These are phyloP conservation scores for Aaosphaeria arxii DNA, from an alignment of 2,329 filamentous ascomycete species.

Conservation along the genomic window DNA sequence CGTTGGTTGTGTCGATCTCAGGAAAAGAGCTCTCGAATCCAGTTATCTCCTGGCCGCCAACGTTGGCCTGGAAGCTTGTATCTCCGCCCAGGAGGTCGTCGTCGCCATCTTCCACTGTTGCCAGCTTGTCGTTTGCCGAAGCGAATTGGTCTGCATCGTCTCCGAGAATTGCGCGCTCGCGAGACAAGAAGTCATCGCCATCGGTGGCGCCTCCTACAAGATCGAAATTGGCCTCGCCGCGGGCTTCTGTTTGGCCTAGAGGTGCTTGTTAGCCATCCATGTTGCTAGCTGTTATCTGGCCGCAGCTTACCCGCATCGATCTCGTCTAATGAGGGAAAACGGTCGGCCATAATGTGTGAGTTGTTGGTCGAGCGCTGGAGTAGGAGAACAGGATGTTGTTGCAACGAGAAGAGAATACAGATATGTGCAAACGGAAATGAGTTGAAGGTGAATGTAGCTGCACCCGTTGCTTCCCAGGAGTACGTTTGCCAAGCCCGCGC, in stretches of 20 bases:
- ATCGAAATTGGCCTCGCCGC: constrained; percentile 47
- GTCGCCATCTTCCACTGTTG: constrained; percentile 61
- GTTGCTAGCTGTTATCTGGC: constrained; percentile 4
- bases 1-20: constrained; percentile 70
- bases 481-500: too few relatives aligned
- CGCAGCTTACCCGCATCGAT: constrained; percentile 48
- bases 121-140: constrained; percentile 67
- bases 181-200: constrained; percentile 81
- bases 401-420: too few relatives aligned
- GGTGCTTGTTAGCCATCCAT: too few relatives aligned
- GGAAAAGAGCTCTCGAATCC: constrained; percentile 90
- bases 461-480: too few relatives aligned
- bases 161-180: constrained; percentile 85
- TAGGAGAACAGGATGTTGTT: too few relatives aligned
- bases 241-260: constrained; percentile 66
- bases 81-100: constrained; percentile 70
- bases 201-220: constrained; percentile 57
- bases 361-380: not conserved
- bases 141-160: constrained; percentile 92
- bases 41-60: constrained; percentile 46
- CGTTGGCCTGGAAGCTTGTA: constrained; percentile 41
- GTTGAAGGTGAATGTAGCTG: too few relatives aligned
- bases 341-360: constrained; percentile 45
- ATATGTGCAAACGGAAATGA: too few relatives aligned
- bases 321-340: constrained; percentile 53